phyloP scores from a whole-genome alignment of 2,329 filamentous ascomycete genomes.

The Chaetomiaceae sp. region DNA sequence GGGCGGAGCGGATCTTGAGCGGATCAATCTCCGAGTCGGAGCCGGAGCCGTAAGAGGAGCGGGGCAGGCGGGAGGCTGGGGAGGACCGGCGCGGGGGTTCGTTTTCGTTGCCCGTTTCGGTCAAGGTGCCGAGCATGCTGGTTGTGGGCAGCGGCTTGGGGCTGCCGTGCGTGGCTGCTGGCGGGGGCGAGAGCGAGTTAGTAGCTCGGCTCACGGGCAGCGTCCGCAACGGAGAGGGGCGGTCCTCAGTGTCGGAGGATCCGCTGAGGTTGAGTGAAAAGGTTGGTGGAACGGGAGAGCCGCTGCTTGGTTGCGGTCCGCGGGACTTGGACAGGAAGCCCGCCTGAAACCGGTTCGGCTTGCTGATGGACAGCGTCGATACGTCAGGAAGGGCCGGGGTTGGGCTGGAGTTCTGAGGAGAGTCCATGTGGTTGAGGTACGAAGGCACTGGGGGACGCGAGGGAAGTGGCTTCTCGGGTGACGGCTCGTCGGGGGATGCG shows the following conservation, averaged over 20 bases:
- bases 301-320: slow-evolving; percentile 33
- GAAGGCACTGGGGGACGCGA: slow-evolving; percentile 45
- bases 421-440: slow-evolving; percentile 45
- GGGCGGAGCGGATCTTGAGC: slow-evolving; percentile 48
- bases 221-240: slow-evolving; percentile 41
- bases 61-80: slow-evolving; percentile 18
- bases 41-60: slow-evolving; percentile 22
- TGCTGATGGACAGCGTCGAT: slow-evolving; percentile 35
- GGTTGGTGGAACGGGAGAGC: slow-evolving; percentile 35
- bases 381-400: slow-evolving; percentile 51
- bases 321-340: slow-evolving; percentile 68
- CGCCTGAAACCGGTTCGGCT: slow-evolving; percentile 75
- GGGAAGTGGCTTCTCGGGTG: slow-evolving; percentile 41
- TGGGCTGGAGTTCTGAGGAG: slow-evolving; percentile 45
- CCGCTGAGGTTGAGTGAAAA: slow-evolving; percentile 54
- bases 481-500: slow-evolving; percentile 48
- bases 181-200: slow-evolving; percentile 45
- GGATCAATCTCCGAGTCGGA: slow-evolving; percentile 48
- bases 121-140: slow-evolving; percentile 32
- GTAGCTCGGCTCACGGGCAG: slow-evolving; percentile 43
- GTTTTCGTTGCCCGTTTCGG: slow-evolving; percentile 32
- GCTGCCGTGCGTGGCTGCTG: slow-evolving; percentile 12
- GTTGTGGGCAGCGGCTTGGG: slow-evolving; percentile 33
- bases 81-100: slow-evolving; percentile 28
- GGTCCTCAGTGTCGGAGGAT: slow-evolving; percentile 46